Conservation (phyloP, 1,139 yeast genomes). For the Maudiozyma humilis region DNA sequence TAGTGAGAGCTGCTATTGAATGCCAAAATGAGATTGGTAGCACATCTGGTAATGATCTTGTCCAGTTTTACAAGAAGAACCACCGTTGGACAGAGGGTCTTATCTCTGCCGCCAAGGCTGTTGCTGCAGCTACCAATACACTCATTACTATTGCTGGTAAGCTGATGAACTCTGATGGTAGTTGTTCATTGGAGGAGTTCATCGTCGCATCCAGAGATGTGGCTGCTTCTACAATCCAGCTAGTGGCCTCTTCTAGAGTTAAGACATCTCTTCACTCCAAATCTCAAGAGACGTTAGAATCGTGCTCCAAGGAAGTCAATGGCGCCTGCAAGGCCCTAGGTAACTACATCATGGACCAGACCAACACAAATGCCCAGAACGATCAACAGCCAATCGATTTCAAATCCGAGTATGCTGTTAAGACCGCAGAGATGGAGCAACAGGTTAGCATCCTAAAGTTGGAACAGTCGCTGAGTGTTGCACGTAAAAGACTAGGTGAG, state of each 20-base stretch:
- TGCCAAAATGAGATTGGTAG: constrained; percentile 75
- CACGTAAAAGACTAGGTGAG: constrained; percentile 78
- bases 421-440: constrained; percentile 86
- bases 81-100: constrained; percentile 94
- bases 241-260: constrained; percentile 87
- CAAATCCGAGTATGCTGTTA: constrained; percentile 72
- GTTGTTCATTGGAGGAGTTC: constrained; percentile 65
- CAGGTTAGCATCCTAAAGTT: constrained; percentile 82
- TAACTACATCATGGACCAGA: constrained; percentile 14
- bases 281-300: constrained; percentile 68
- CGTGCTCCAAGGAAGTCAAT: constrained; percentile 61
- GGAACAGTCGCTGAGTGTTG: constrained; percentile 45
- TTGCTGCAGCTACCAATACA: constrained; percentile 74
- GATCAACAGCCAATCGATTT: constrained; percentile 50
- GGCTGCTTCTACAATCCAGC: constrained; percentile 87
- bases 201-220: constrained; percentile 90
- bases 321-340: constrained; percentile 60
- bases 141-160: constrained; percentile 84
- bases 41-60: constrained; percentile 31
- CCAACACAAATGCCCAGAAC: constrained; percentile 1
- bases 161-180: constrained; percentile 41
- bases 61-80: constrained; percentile 79
- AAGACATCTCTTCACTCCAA: constrained; percentile 72
- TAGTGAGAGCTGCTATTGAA: constrained; percentile 70
- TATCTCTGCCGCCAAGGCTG: constrained; percentile 83